Base-by-base conservation (phyloP, 257 asterid genomes). In the Capsicum baccatum region DNA sequence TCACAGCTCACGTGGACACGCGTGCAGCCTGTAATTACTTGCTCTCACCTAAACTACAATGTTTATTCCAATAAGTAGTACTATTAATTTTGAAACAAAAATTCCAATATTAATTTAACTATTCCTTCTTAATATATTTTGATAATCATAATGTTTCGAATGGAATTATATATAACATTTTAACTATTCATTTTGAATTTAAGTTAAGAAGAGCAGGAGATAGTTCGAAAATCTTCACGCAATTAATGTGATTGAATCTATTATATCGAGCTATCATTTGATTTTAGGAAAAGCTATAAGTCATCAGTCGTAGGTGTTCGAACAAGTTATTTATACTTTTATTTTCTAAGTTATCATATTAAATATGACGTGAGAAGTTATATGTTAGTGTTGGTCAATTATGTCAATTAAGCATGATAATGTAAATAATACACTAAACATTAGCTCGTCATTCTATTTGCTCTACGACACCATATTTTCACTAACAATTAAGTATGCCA, bases 1-100 rank as follows among this genome's bases (percentile, higher is more conserved):
- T 80, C 84, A 3, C 83, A 83, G 5, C 59, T 88, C 91, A 84
- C 86, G 91, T 85, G 90, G 86, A 15, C 84, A 33, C 81, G 85
- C 89, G 80, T 87, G 64, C 89, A 76, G 56, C 83, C 85, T 83
- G 82, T 87, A 74, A 83, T 83, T 14, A 33, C 85, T 62, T 50
- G 6, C 83, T 13, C 33, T 64, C 86, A 70, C 21, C 19, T 48
- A 74, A 55, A 13, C 83, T 59, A 21, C 57, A 8, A 39, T 7
- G 17, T 55, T 17, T 13, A 55, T 13, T 55, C 14, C 59, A 55
- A 39, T 39, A 39, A 39, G 44, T 39, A 39, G 42, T 39, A 39
- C 4, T 39, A 39, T 39, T 39, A 39, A 39, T 39, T 39, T 39
- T 39, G 44, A 39, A 39, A 39, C 44, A 39, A 39, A 55, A 7